Evolutionary conservation across 805 yeast species (phyloP).

Genomic region (Blastobotrys chiropterorum): DNA sequence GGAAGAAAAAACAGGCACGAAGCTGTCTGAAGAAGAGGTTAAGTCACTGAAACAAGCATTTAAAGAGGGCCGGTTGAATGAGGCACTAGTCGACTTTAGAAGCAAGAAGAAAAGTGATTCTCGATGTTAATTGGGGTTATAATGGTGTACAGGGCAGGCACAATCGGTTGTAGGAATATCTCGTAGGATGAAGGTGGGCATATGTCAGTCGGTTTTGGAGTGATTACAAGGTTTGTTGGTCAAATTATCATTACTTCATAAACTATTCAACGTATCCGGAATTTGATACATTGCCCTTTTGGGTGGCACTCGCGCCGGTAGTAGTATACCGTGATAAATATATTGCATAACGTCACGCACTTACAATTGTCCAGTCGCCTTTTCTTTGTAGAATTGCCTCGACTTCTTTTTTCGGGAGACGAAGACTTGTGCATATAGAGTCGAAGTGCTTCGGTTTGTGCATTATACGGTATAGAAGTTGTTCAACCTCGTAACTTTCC

Average conservation of each 20-base stretch:
- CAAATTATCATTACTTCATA: neutral
- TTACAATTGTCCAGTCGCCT: constrained; percentile 47
- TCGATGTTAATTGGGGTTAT: constrained; percentile 15
- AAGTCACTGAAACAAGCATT: constrained; percentile 21
- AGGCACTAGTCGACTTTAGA: constrained; percentile 32
- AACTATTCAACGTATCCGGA: neutral
- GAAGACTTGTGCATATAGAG: constrained; percentile 61
- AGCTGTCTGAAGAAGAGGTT: constrained; percentile 19
- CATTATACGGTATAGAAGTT: constrained; percentile 15
- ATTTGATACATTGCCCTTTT: no score
- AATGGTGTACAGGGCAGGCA: no score
- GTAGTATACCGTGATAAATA: no score
- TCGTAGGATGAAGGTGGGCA: no score
- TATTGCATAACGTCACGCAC: no score
- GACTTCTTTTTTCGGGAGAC: constrained; percentile 48
- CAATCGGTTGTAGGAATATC: no score
- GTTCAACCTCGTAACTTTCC: constrained; percentile 15
- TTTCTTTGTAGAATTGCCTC: constrained; percentile 42
- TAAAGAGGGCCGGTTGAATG: constrained; percentile 33
- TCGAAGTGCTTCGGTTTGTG: constrained; percentile 27
- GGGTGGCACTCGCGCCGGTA: no score
- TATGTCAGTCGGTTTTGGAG: no score
- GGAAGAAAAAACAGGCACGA: constrained; percentile 24
- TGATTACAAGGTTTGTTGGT: neutral
- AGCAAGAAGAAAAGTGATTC: constrained; percentile 28